Base-by-base conservation (phyloP, 2,329 filamentous ascomycete species). In the Verticillium albo-atrum region DNA sequence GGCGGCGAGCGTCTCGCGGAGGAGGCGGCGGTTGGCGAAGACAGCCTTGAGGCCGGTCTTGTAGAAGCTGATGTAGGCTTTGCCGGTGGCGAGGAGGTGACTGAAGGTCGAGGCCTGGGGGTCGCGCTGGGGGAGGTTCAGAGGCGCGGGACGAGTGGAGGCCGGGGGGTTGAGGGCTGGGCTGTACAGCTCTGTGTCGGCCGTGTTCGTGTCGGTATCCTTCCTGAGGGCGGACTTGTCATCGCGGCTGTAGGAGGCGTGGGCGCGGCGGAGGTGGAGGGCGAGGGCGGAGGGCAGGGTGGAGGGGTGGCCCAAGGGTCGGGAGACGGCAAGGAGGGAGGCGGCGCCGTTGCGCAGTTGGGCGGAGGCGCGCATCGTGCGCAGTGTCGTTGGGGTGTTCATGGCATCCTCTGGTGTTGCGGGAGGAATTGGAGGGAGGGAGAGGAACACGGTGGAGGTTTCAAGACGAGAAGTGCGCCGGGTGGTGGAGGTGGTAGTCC, bases 1-100 rank as follows among this genome's bases (percentile, higher is more conserved):
- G 57, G 68, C 63, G 56, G 68, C 66, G 58, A 76, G 71, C 71
- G 70, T 79, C 68, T 76, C 73, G 56, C 75, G 73, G 15, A 88
- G 71, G 12, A 82, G 79, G 25, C 77, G 70, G 54, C 83, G 80
- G 66, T 96, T 97, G 61, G 79, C 75, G 71, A 86, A 87, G 56
- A 96, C 87, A 67, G 89, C 86, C 69, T 87, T 87, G 32, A 97
- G 75, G 20, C 93, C 94, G 1, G 85, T 82, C 75, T 95, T 96
- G 85, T 97, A 98, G 82, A 98, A 98, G 35, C 75, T 74, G 10
- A 89, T 73, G 74, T 96, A 97, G 56, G 89, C 86, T 71, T 89
- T 89, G 63, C 91, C 94, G 28, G 88, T 76, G 51, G 75, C 71
- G 68, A 84, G 83, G 20, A 68, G 68, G 37, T 73, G 68, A 58